Percentiles rank a stretch among this genome's conserved stretches.
These are phyloP conservation scores for Ministeria vibrans DNA, from an alignment of 78 protist species.

Conservation along the genomic window DNA sequence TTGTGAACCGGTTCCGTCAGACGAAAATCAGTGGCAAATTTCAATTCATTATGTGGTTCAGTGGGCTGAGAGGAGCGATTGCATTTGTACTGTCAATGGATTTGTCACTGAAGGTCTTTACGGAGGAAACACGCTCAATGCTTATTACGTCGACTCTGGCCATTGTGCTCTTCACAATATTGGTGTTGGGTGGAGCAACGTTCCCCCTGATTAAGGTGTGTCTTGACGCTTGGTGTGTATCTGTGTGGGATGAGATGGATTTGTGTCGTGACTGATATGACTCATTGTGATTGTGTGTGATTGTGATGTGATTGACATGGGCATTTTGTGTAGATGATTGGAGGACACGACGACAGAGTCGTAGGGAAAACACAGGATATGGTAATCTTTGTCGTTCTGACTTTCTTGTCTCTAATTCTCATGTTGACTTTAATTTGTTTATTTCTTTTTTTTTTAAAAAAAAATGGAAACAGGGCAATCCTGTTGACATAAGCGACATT, in stretches of 20 bases:
- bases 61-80: constrained; percentile 82
- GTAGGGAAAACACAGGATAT: background rate
- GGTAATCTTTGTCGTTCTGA: background rate
- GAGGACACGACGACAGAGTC: background rate
- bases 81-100: constrained; percentile 68
- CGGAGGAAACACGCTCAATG: constrained; percentile 12
- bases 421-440: background rate
- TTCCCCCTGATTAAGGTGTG: background rate
- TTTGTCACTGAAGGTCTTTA: background rate
- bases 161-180: constrained; percentile 41
- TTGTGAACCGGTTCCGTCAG: constrained; percentile 17
- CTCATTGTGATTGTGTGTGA: too few species aligned
- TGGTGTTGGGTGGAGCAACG: background rate
- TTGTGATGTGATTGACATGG: background rate
- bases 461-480: background rate
- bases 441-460: too few species aligned
- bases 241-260: too few species aligned
- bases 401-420: background rate
- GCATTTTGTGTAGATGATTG: background rate
- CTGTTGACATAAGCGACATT: background rate
- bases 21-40: background rate
- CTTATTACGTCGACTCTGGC: constrained; percentile 51
- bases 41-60: constrained; percentile 50
- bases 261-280: too few species aligned
- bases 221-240: too few species aligned